Evolutionary conservation across 1,139 yeast genomes (phyloP).

Genomic region (Kurtzmaniella natalensis): DNA sequence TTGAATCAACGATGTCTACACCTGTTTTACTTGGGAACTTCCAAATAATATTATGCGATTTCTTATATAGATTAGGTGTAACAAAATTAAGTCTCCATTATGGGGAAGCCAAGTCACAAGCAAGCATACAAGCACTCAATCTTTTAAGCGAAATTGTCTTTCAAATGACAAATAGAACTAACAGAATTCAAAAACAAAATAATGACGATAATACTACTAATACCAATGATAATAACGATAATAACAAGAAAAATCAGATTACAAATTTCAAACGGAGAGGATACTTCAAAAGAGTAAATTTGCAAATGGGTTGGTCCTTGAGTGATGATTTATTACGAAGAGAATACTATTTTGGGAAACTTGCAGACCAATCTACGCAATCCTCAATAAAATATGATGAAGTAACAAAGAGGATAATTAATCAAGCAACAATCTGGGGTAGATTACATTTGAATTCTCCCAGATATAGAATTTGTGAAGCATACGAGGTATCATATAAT

Average conservation of each 20-base stretch:
- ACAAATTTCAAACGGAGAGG: not conserved
- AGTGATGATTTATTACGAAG: conserved; percentile 24
- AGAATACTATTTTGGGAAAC: conserved; percentile 16
- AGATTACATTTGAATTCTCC: conserved; percentile 21
- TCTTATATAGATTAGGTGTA: conserved; percentile 6
- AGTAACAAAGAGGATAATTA: conserved; percentile 10
- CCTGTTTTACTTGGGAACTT: conserved; percentile 12
- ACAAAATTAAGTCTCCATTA: conserved; percentile 19
- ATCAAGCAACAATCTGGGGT: conserved; percentile 17
- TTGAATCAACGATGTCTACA: conserved; percentile 17
- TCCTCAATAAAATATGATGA: too few species aligned
- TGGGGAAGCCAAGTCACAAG: conserved; percentile 28
- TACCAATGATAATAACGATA: too few species aligned
- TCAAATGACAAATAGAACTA: conserved; percentile 7
- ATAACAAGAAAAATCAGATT: too few species aligned
- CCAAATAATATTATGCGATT: conserved; percentile 3
- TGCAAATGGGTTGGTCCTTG: conserved; percentile 33
- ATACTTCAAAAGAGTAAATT: conserved; percentile 10
- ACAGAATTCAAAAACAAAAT: not conserved
- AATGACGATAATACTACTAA: not conserved
- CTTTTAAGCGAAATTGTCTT: conserved; percentile 18
- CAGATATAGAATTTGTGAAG: conserved; percentile 17
- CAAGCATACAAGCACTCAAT: conserved; percentile 23
- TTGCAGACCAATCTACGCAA: too few species aligned
- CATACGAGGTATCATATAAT: conserved; percentile 4